Base-by-base conservation (phyloP, 352 stramenopile species). In the Phytopythium mirpurense region DNA sequence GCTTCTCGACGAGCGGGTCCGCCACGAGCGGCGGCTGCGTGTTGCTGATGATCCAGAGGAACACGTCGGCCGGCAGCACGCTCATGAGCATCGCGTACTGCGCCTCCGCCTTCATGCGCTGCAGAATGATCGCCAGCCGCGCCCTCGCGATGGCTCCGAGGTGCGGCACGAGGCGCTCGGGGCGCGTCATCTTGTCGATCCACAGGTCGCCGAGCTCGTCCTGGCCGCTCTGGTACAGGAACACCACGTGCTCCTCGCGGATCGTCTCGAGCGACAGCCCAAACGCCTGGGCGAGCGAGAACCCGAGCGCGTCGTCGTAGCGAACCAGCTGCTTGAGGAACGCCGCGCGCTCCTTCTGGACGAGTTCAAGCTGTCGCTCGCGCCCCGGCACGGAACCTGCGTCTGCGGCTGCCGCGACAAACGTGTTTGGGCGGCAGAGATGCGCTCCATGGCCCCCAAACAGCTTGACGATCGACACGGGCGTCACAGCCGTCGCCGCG, bases 51-150 rank as follows among this genome's bases (percentile, higher is more conserved):
- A 94, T 72, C 83, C 83, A 94, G 44, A 68, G 57, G 50, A 86
- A 90, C 38, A 87, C 59, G 56, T 94, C 79, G 0, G 81, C 83
- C n/a, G 79, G 83, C 35, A 94, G 35, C 48, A 87, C 71, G 59
- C 81, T 90, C 83, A 94, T 92, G 36, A 94, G 43, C 45, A 84
- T 77, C 21, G 75, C 83, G 32, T 80, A 94, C 60, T 90, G 73
- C 10, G 82, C 51, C 32, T 88, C 77, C 1, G 68, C 61, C 50
- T 89, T 87, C 83, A 94, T 94, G 40, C 83, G 70, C 49, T 70
- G 69, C 21, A 94, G 54, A 36, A 92, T 86, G 38, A 94, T 63
- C 7, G 78, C 72, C 24, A 94, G 58, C 4, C 83, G 73, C 49
- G 83, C 79, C 26, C 83, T 62, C 21, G 80, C 83, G 46, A 94